Percentiles rank a stretch among this genome's conserved stretches.
Evolutionary conservation across 2,329 filamentous ascomycete species (phyloP).

Genomic region (Fusarium sp.): DNA sequence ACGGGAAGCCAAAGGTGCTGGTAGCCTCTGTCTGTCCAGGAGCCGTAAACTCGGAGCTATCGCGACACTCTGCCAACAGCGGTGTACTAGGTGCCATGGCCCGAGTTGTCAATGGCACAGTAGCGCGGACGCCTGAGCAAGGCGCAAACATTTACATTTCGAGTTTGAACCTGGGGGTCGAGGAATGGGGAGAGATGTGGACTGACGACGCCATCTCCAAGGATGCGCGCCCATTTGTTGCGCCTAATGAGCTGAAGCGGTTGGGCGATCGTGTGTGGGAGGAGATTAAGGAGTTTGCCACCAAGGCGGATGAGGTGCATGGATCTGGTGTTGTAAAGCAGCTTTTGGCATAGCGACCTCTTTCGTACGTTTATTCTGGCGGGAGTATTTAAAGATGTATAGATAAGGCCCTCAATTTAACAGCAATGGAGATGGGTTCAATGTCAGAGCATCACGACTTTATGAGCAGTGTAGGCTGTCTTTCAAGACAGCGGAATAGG

Average conservation of each 20-base stretch:
- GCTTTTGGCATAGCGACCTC: neutral
- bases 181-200: neutral
- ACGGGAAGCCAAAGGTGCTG: neutral
- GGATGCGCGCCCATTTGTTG: neutral
- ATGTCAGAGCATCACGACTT: neutral
- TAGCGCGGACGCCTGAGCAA: neutral
- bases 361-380: neutral
- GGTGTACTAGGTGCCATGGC: neutral
- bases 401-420: neutral
- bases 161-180: neutral
- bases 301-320: neutral
- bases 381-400: neutral
- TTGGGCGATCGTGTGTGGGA: neutral
- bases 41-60: neutral
- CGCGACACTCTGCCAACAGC: neutral
- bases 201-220: neutral
- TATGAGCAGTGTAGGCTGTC: neutral
- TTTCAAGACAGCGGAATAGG: neutral
- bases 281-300: neutral
- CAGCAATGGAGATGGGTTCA: neutral
- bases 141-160: neutral
- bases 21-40: neutral
- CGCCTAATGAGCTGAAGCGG: neutral
- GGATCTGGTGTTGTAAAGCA: neutral
- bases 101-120: neutral